Evolutionary conservation across 352 stramenopile species (phyloP).

Genomic region (Globisporangium acanthophoron): DNA sequence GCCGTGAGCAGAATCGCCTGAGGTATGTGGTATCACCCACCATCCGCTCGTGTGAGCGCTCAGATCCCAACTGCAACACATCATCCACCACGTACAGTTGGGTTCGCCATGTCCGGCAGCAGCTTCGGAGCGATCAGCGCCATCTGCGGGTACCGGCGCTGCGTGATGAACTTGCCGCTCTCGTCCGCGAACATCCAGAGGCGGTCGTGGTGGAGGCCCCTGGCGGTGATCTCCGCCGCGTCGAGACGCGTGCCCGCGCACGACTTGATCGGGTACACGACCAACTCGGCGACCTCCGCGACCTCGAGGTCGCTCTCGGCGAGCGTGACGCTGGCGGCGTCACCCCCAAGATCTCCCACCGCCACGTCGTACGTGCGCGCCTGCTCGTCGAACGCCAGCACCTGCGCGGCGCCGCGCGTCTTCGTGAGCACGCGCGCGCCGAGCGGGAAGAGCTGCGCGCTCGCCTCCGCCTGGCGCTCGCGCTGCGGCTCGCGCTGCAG

Average conservation of each 20-base stretch:
- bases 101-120: slow-evolving; percentile 38
- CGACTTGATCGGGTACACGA: slow-evolving; percentile 85
- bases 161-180: slow-evolving; percentile 61
- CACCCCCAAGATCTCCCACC: neutral
- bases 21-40: neutral
- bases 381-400: slow-evolving; percentile 21
- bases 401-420: slow-evolving; percentile 5
- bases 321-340: slow-evolving; percentile 14
- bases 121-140: slow-evolving; percentile 54
- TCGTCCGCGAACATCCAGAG: slow-evolving; percentile 74
- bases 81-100: slow-evolving; percentile 18
- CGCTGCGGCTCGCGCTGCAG: slow-evolving; percentile 26
- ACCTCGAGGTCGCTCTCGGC: slow-evolving; percentile 19
- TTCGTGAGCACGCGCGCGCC: slow-evolving; percentile 19
- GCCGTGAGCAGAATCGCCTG: slow-evolving; percentile 55
- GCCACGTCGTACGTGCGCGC: slow-evolving; percentile 31
- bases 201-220: slow-evolving; percentile 65
- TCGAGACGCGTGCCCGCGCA: slow-evolving; percentile 56
- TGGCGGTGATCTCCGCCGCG: slow-evolving; percentile 35
- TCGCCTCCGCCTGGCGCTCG: slow-evolving; percentile 19
- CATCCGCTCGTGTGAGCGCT: neutral
- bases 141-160: slow-evolving; percentile 62
- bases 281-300: slow-evolving; percentile 38
- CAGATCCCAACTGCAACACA: no score
- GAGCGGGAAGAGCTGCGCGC: slow-evolving; percentile 18